Percentiles rank a stretch among this genome's conserved stretches.
Evolutionary conservation across 1,139 yeast genomes (phyloP).

Genomic region (Taphrina confusa): DNA sequence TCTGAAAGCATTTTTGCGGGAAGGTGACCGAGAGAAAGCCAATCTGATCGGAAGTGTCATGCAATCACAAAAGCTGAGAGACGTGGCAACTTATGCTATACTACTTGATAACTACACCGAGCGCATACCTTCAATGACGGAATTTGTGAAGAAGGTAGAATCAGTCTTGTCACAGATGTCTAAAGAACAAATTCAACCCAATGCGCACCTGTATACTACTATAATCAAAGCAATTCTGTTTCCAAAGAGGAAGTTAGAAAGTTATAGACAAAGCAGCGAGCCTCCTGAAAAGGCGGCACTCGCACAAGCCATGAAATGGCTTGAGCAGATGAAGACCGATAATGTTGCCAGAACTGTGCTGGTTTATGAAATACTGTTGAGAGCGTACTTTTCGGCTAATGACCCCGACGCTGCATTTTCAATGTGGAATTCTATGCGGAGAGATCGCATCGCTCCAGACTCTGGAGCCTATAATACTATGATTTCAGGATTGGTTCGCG

Average conservation of each 20-base stretch:
- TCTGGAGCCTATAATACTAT: slow-evolving; percentile 7
- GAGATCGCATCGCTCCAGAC: slow-evolving; percentile 4
- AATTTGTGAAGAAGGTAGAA: background rate
- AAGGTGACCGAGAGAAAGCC: background rate
- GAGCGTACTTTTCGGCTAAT: background rate
- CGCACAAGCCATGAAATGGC: background rate
- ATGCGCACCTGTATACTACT: slow-evolving; percentile 3
- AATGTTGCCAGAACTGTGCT: background rate
- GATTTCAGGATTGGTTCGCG: background rate
- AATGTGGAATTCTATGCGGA: slow-evolving; percentile 2
- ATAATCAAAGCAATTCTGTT: background rate
- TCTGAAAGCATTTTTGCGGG: slow-evolving; percentile 2
- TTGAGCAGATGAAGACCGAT: background rate
- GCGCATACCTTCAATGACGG: background rate
- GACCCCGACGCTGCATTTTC: background rate
- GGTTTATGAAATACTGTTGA: background rate
- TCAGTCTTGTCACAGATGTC: background rate
- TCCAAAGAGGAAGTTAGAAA: background rate
- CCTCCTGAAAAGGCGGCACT: background rate
- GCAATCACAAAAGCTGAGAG: background rate
- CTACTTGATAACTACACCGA: background rate
- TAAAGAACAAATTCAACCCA: background rate
- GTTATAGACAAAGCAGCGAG: background rate
- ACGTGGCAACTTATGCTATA: slow-evolving; percentile 11
- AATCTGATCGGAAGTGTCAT: background rate